Percentiles rank a stretch among this genome's conserved stretches.
These are phyloP conservation scores for Mimosa bimucronata DNA, from an alignment of 306 rosid genomes.

Conservation along the genomic window DNA sequence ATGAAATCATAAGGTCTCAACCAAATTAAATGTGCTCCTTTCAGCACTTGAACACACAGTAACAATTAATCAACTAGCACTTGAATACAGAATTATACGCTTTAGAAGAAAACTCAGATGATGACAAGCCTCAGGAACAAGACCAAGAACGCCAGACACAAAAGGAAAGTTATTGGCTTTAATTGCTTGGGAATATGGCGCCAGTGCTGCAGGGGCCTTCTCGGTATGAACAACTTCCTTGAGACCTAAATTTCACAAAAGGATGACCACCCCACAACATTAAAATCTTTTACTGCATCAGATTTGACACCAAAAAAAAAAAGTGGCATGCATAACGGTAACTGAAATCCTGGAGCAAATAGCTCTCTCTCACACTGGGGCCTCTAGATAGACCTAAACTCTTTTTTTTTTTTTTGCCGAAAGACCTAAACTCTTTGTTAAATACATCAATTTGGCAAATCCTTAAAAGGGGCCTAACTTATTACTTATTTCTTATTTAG, in stretches of 20 bases:
- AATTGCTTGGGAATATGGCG: conserved; percentile 95
- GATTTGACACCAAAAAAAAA: neutral
- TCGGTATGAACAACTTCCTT: conserved; percentile 88
- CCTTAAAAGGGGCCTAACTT: too few relatives aligned
- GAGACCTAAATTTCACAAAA: conserved; percentile 48
- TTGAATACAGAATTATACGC: too few relatives aligned
- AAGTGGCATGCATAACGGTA: neutral
- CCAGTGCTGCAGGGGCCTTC: conserved; percentile 94
- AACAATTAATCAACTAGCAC: too few relatives aligned
- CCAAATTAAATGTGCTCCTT: neutral
- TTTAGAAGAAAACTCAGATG: neutral
- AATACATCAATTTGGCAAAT: too few relatives aligned
- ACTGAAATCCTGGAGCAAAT: neutral
- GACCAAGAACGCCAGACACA: conserved; percentile 94
- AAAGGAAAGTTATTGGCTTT: conserved; percentile 76
- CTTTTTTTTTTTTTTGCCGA: too few relatives aligned
- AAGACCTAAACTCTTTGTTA: too few relatives aligned
- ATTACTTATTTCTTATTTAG: too few relatives aligned
- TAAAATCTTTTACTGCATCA: neutral
- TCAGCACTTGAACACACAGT: too few relatives aligned
- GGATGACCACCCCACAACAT: neutral
- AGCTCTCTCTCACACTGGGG: neutral
- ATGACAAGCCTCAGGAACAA: conserved; percentile 77
- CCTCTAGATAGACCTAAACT: too few relatives aligned
- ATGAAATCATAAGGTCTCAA: neutral